Percentiles rank a stretch among this genome's conserved stretches.
phyloP scores from a whole-genome alignment of 2,329 filamentous ascomycete genomes.

The Fusarium graminum region DNA sequence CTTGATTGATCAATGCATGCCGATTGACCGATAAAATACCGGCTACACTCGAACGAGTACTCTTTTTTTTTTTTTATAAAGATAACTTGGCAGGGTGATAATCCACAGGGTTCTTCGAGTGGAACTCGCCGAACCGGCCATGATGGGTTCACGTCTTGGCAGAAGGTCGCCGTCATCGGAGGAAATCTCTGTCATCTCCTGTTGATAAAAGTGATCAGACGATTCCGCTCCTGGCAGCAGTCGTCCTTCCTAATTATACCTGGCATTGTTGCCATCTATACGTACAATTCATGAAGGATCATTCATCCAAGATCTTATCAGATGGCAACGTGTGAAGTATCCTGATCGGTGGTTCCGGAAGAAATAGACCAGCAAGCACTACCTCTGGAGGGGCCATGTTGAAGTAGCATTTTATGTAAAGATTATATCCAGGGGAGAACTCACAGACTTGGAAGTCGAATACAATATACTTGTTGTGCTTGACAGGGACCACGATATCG shows the following conservation, averaged over 20 bases:
- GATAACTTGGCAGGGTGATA: not conserved
- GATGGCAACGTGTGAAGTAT: constrained; percentile 10
- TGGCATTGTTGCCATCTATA: not conserved
- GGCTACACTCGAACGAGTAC: no score
- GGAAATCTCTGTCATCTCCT: not conserved
- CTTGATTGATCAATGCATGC: no score
- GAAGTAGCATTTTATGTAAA: constrained; percentile 5
- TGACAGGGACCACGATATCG: not conserved
- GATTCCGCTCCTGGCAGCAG: not conserved
- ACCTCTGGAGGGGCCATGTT: not conserved
- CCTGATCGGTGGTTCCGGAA: constrained; percentile 7
- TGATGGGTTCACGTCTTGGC: constrained; percentile 6
- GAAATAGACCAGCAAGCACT: not conserved
- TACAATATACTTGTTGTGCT: not conserved
- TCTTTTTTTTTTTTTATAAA: no score
- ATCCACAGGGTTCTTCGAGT: not conserved
- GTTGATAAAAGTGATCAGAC: no score
- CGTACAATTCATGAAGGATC: not conserved
- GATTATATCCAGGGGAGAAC: not conserved
- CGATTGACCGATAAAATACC: no score
- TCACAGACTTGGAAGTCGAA: not conserved
- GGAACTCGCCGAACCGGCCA: not conserved
- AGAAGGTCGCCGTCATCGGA: constrained; percentile 6
- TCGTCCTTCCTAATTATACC: not conserved
- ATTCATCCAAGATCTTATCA: constrained; percentile 27